Evolutionary conservation across 2,329 filamentous ascomycete species (phyloP).

Genomic region (Malbranchea zuffiana): DNA sequence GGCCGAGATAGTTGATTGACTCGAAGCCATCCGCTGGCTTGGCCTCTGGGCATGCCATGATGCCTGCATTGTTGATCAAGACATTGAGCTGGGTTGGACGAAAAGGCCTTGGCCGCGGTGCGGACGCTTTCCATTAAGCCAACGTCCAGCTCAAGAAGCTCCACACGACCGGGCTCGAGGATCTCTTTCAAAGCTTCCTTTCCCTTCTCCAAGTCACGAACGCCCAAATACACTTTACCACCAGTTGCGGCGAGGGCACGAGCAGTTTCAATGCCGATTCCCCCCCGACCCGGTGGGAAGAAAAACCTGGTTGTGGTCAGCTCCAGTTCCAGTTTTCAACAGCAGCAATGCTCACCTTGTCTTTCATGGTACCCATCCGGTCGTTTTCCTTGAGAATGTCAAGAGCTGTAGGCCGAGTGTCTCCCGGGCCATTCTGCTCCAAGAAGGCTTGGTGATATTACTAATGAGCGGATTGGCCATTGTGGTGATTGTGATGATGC

Average conservation of each 20-base stretch:
- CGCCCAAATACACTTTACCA: slow-evolving; percentile 30
- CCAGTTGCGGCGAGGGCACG: slow-evolving; percentile 28
- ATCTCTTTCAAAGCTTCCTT: slow-evolving; percentile 22
- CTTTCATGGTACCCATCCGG: too few species aligned
- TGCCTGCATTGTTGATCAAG: slow-evolving; percentile 36
- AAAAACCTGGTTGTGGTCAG: slow-evolving; percentile 24
- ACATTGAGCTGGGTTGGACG: slow-evolving; percentile 28
- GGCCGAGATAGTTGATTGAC: slow-evolving; percentile 30
- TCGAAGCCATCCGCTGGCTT: slow-evolving; percentile 30
- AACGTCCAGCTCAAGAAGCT: slow-evolving; percentile 26
- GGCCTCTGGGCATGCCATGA: slow-evolving; percentile 26
- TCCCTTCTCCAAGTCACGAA: slow-evolving; percentile 27
- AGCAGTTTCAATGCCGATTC: slow-evolving; percentile 29
- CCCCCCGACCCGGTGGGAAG: too few species aligned
- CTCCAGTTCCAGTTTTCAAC: too few species aligned
- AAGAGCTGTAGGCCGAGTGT: too few species aligned
- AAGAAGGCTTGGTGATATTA: too few species aligned
- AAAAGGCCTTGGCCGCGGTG: slow-evolving; percentile 22
- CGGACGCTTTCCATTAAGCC: slow-evolving; percentile 23
- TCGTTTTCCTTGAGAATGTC: too few species aligned
- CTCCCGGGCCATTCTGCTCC: too few species aligned
- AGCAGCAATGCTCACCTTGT: too few species aligned
- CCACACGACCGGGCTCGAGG: slow-evolving; percentile 14
- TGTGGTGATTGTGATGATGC: too few species aligned
- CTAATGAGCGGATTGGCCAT: too few species aligned